These are phyloP conservation scores for Paratinospora sagittata DNA, from an alignment of 164 flowering plant species.

Conservation along the genomic window DNA sequence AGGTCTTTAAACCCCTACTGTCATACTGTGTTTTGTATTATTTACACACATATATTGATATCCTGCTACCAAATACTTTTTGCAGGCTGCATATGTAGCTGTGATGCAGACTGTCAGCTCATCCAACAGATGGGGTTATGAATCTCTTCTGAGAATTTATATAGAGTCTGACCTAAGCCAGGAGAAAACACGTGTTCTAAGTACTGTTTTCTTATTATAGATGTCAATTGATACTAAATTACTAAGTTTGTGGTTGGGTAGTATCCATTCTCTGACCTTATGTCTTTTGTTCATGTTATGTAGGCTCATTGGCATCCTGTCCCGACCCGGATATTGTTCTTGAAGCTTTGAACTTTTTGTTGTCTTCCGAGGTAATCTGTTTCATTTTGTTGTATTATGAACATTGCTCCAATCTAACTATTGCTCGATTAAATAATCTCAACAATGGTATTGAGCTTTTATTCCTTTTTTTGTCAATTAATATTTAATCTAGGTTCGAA, in stretches of 20 bases:
- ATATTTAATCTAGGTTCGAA: conserved; percentile 60
- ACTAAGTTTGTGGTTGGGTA: background rate
- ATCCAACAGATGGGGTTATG: too few species aligned
- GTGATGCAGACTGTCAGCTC: too few species aligned
- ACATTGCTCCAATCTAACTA: background rate
- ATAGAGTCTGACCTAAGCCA: too few species aligned
- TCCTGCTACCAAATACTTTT: background rate
- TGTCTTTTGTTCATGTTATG: background rate
- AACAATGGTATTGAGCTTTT: background rate
- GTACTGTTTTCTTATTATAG: background rate
- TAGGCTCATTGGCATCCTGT: conserved; percentile 77
- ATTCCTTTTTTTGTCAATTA: too few species aligned
- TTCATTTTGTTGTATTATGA: background rate
- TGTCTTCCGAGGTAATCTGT: conserved; percentile 69
- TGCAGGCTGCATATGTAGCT: too few species aligned
- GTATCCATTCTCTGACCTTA: background rate
- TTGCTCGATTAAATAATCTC: background rate
- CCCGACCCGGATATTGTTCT: conserved; percentile 65
- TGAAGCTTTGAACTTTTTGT: conserved; percentile 75
- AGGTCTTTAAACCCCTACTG: background rate
- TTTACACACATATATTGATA: background rate
- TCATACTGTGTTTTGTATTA: background rate
- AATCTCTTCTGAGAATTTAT: too few species aligned
- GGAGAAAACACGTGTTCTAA: too few species aligned
- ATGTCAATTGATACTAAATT: background rate